Conservation (phyloP, 2,329 filamentous ascomycete genomes). For the Neonectria magnoliae region DNA sequence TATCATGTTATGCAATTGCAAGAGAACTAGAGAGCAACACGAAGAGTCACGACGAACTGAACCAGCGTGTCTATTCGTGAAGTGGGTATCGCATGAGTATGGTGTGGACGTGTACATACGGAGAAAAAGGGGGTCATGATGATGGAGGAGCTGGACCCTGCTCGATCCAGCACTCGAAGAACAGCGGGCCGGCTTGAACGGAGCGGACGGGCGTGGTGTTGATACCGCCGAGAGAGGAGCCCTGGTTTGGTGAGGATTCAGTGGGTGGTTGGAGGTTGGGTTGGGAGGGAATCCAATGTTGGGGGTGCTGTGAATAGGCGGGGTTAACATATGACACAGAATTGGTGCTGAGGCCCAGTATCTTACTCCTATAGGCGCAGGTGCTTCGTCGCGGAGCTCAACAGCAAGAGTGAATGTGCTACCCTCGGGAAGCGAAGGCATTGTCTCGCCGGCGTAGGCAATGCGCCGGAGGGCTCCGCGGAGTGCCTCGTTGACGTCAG, state of each 20-base stretch:
- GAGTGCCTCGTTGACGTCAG: slow-evolving; percentile 77
- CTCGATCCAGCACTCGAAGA: slow-evolving; percentile 75
- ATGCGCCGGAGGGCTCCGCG: slow-evolving; percentile 73
- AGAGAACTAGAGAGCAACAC: slow-evolving; percentile 34
- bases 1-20: slow-evolving; percentile 30
- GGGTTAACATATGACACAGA: slow-evolving; percentile 4
- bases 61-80: slow-evolving; percentile 22
- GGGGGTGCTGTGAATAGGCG: slow-evolving; percentile 58
- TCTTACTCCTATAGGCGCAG: slow-evolving; percentile 68
- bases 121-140: neutral
- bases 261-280: slow-evolving; percentile 54
- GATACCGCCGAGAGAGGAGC: slow-evolving; percentile 47
- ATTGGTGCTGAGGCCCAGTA: neutral
- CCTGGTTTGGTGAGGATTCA: slow-evolving; percentile 42
- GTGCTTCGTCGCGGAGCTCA: slow-evolving; percentile 71
- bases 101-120: neutral
- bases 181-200: slow-evolving; percentile 66
- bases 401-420: slow-evolving; percentile 83
- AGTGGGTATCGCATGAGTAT: slow-evolving; percentile 18
- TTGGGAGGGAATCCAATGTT: slow-evolving; percentile 69
- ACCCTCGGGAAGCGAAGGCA: slow-evolving; percentile 67
- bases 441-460: slow-evolving; percentile 65
- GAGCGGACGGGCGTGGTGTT: slow-evolving; percentile 62
- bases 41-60: slow-evolving; percentile 39
- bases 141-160: slow-evolving; percentile 27